These are phyloP conservation scores for Naganishia sp. DNA, from an alignment of 1,284 basidiomycete species.

Conservation along the genomic window DNA sequence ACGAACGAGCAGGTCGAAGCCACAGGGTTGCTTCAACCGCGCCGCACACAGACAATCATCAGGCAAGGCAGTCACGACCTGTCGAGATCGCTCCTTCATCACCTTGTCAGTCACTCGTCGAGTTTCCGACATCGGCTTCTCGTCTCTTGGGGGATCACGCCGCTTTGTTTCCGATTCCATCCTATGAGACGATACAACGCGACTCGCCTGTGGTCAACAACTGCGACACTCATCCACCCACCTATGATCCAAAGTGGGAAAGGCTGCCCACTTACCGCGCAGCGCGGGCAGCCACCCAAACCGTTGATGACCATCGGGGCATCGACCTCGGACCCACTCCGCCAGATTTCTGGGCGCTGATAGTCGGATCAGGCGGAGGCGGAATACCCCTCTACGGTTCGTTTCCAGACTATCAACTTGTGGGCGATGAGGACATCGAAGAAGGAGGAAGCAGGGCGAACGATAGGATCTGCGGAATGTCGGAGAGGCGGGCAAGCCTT, in stretches of 20 bases:
- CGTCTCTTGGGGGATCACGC: background rate
- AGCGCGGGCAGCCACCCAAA: background rate
- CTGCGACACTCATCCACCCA: conserved; percentile 2
- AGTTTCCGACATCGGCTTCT: background rate
- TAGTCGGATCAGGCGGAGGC: background rate
- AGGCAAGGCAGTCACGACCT: background rate
- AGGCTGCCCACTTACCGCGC: conserved; percentile 13
- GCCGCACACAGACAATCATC: background rate
- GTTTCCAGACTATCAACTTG: conserved; percentile 9
- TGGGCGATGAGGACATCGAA: background rate
- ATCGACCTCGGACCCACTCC: conserved; percentile 1
- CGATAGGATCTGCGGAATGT: conserved; percentile 14
- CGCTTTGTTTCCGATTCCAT: conserved; percentile 1
- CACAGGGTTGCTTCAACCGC: too few species aligned
- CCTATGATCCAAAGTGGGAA: conserved; percentile 20
- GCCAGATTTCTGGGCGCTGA: conserved; percentile 1
- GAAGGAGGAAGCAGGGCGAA: background rate
- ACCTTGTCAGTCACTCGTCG: background rate
- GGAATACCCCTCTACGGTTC: conserved; percentile 12
- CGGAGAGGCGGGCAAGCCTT: background rate
- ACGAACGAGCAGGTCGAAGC: too few species aligned
- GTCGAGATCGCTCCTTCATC: background rate
- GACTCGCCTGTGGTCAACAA: background rate
- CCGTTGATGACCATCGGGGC: background rate
- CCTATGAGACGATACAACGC: conserved; percentile 17